Conservation (phyloP, 2,329 filamentous ascomycete genomes). For the Cladophialophora chaetospira region DNA sequence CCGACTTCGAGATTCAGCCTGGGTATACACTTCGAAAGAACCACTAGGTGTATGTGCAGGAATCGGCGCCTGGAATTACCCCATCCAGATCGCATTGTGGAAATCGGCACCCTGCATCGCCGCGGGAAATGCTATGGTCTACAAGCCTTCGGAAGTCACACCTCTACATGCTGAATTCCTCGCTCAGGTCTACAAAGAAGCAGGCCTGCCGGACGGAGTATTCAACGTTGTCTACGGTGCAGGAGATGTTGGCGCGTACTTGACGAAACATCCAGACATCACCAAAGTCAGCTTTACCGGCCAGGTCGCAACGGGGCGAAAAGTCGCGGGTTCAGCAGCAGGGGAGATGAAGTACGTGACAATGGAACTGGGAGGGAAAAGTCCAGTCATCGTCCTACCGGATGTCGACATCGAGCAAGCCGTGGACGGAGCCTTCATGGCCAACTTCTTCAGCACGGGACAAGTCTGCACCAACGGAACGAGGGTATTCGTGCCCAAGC, state of each 20-base stretch:
- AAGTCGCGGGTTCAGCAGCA: slow-evolving; percentile 75
- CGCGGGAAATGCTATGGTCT: slow-evolving; percentile 86
- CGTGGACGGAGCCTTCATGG: slow-evolving; percentile 89
- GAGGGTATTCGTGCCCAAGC: slow-evolving; percentile 74
- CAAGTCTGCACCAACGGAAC: slow-evolving; percentile 95
- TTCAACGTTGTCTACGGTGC: slow-evolving; percentile 86
- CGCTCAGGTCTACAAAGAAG: slow-evolving; percentile 74
- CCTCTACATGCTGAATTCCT: slow-evolving; percentile 77
- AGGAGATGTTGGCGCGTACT: slow-evolving; percentile 73
- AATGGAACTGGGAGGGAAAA: slow-evolving; percentile 90
- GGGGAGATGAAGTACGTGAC: slow-evolving; percentile 86
- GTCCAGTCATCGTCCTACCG: slow-evolving; percentile 75
- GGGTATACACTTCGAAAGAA: slow-evolving; percentile 81
- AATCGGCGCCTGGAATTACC: slow-evolving; percentile 91
- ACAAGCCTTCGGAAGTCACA: slow-evolving; percentile 86
- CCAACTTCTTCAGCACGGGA: slow-evolving; percentile 88
- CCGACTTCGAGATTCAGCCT: slow-evolving; percentile 72
- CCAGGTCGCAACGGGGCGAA: slow-evolving; percentile 79
- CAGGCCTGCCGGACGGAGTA: slow-evolving; percentile 76
- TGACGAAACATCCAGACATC: slow-evolving; percentile 71
- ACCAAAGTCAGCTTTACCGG: slow-evolving; percentile 90
- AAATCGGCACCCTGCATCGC: slow-evolving; percentile 84
- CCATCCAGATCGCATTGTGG: slow-evolving; percentile 87
- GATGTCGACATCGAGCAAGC: slow-evolving; percentile 77
- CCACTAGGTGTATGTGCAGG: slow-evolving; percentile 81